Percentiles rank a stretch among this genome's conserved stretches.
phyloP scores from a whole-genome alignment of 2,329 filamentous ascomycete species.

The Cadophora luteo-olivacea region DNA sequence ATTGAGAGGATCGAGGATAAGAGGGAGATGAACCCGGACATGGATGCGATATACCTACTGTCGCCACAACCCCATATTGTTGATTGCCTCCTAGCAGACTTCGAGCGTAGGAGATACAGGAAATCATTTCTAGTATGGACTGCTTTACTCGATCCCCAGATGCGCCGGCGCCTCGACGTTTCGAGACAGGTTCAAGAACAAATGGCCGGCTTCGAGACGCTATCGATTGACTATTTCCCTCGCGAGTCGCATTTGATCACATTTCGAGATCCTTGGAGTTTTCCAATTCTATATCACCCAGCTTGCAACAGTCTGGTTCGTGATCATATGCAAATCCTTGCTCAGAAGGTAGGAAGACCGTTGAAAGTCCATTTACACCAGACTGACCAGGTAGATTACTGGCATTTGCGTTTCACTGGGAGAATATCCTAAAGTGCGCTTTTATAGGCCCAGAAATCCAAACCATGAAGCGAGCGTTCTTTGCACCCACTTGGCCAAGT shows the following conservation, averaged over 20 bases:
- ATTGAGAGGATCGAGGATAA: conserved; percentile 93
- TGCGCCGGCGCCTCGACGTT: conserved; percentile 77
- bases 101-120: conserved; percentile 83
- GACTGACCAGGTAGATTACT: conserved; percentile 66
- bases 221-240: conserved; percentile 89
- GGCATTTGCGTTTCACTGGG: conserved; percentile 90
- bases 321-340: conserved; percentile 81
- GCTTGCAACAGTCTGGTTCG: conserved; percentile 84
- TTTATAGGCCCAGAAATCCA: conserved; percentile 78
- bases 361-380: conserved; percentile 22
- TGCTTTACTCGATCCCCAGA: conserved; percentile 69
- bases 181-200: conserved; percentile 72
- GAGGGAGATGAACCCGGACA: conserved; percentile 81
- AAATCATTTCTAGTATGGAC: conserved; percentile 88
- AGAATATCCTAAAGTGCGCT: conserved; percentile 92
- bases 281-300: conserved; percentile 90
- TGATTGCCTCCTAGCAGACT: conserved; percentile 91
- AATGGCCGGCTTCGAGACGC: conserved; percentile 80
- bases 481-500: conserved; percentile 85
- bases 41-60: conserved; percentile 94
- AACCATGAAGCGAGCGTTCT: conserved; percentile 88
- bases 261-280: conserved; percentile 95
- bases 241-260: conserved; percentile 90
- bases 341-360: conserved; percentile 74
- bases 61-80: conserved; percentile 87